phyloP scores from a whole-genome alignment of 257 asterid genomes.

The Plectranthus barbatus region DNA sequence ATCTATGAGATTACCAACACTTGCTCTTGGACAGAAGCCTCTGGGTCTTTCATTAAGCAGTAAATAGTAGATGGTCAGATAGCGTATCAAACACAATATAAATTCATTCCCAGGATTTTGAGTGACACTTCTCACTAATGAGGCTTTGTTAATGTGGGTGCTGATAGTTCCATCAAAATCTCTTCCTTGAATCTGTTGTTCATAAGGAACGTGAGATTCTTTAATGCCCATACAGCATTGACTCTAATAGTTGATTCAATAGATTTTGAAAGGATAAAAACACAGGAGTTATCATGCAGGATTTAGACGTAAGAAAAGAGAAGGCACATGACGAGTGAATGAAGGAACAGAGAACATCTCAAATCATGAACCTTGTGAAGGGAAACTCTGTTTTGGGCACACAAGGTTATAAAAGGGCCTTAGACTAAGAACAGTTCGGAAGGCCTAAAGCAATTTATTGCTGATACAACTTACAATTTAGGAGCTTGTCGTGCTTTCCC shows the following conservation, averaged over 20 bases:
- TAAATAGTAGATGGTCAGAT: constrained; percentile 14
- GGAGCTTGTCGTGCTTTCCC: background rate
- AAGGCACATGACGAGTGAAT: constrained; percentile 3
- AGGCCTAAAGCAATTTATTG: background rate
- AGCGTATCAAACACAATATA: constrained; percentile 4
- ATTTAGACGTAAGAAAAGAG: background rate
- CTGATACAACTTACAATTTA: background rate
- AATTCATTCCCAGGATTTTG: background rate
- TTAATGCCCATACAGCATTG: constrained; percentile 68
- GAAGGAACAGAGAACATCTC: background rate
- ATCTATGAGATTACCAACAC: constrained; percentile 79
- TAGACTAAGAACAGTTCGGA: background rate
- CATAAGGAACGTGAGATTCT: constrained; percentile 71
- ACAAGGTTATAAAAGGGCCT: background rate
- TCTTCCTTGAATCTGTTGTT: constrained; percentile 66
- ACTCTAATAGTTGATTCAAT: constrained; percentile 67
- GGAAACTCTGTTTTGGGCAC: background rate
- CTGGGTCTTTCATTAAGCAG: constrained; percentile 57
- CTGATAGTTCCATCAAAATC: constrained; percentile 60
- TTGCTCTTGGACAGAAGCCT: constrained; percentile 82
- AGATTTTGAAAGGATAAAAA: constrained; percentile 31
- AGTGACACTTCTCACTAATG: constrained; percentile 46
- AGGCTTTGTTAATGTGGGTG: constrained; percentile 61
- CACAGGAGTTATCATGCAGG: background rate
- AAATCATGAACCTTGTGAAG: background rate